Evolutionary conservation across 2,329 filamentous ascomycete species (phyloP).

Genomic region (Cladosporium sp.): DNA sequence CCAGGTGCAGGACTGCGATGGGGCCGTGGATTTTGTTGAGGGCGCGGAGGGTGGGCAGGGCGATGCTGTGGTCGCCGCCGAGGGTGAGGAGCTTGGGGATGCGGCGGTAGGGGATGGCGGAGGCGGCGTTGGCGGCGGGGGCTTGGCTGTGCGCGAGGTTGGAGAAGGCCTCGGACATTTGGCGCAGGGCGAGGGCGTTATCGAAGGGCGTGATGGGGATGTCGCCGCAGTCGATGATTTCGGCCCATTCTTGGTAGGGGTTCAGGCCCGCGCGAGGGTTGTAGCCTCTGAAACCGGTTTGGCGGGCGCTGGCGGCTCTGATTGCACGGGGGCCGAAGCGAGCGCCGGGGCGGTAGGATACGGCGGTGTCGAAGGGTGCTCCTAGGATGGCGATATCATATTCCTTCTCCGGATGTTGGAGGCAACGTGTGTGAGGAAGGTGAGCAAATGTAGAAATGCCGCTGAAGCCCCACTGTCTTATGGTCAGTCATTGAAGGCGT

Average conservation of each 20-base stretch:
- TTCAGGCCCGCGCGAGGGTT: slow-evolving; percentile 79
- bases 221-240: slow-evolving; percentile 81
- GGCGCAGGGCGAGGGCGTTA: slow-evolving; percentile 70
- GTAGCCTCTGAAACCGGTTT: slow-evolving; percentile 64
- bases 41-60: slow-evolving; percentile 45
- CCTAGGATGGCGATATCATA: slow-evolving; percentile 47
- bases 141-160: slow-evolving; percentile 53
- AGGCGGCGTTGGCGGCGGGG: slow-evolving; percentile 31
- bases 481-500: neutral
- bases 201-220: slow-evolving; percentile 83
- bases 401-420: slow-evolving; percentile 38
- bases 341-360: slow-evolving; percentile 42
- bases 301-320: slow-evolving; percentile 72
- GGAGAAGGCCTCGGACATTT: slow-evolving; percentile 76
- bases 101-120: slow-evolving; percentile 36
- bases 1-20: slow-evolving; percentile 46
- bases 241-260: slow-evolving; percentile 73
- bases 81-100: slow-evolving; percentile 43
- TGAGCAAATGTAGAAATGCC: slow-evolving; percentile 38
- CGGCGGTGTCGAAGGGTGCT: slow-evolving; percentile 45
- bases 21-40: slow-evolving; percentile 40
- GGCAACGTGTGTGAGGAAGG: slow-evolving; percentile 42
- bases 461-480: slow-evolving; percentile 26
- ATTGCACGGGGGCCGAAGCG: slow-evolving; percentile 86
- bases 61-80: slow-evolving; percentile 47